Base-by-base conservation (phyloP, 345 rosid genomes). In the Eucalyptus pauciflora region DNA sequence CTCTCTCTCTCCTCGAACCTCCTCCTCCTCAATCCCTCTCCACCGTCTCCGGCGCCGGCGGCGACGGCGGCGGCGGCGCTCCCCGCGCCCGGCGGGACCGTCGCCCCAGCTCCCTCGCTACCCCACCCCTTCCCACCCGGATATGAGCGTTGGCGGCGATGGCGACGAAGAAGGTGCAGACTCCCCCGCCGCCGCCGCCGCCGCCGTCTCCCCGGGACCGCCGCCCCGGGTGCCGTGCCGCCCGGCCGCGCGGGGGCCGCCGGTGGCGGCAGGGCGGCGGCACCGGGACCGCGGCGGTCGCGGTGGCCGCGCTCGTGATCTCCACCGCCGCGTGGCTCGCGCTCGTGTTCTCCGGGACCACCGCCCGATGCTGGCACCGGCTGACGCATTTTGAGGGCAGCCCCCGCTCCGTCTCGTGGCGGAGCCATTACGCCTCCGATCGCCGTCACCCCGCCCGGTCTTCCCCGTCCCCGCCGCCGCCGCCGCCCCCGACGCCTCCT, bases 261-360 rank as follows among this genome's bases (percentile, higher is more conserved):
- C 93, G 95, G 49, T 94, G 95, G 92, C 94, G 95, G 50, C 95
- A 91, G 71, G 90, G 69, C 31, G 69, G 69, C 64, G 94, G 94
- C 37, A 88, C 92, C 20, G 93, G 91, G 29, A 95, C 96, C 7
- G 95, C 96, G 8, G 92, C 92, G 7, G 91, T 95, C 37, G 93
- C 94, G 10, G 92, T 93, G 33, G 93, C 93, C 25, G 95, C 97
- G 46, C 95, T 97, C 41, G 92, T 96, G 60, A 58, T 97, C 87
- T 91, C 96, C 58, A 93, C 97, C 92, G 89, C 93, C 86, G 97
- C 96, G 15, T 97, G 99, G 99, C 93, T 96, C 54, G 96, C 97
- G 50, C 96, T 97, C 67, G 95, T 97, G 81, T 96, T 96, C 92
- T 94, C 97, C 11, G 92, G 97, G 79, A 92, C 95, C 88, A 91